Percentiles rank a stretch among this genome's conserved stretches.
These are phyloP conservation scores for Metarhizium brunneum DNA, from an alignment of 2,329 filamentous ascomycete genomes.

Conservation along the genomic window DNA sequence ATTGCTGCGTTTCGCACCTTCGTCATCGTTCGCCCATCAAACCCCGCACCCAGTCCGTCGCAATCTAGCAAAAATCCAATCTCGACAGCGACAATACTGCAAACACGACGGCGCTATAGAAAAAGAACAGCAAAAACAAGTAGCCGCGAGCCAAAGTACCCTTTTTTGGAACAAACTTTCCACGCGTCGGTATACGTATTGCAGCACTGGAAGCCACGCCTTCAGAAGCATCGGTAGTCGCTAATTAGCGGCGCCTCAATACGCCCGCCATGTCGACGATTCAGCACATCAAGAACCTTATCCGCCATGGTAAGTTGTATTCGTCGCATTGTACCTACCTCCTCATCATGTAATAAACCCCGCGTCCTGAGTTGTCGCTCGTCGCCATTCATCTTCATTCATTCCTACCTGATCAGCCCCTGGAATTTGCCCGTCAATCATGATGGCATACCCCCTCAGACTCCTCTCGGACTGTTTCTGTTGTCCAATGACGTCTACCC, in stretches of 20 bases:
- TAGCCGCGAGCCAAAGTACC: not conserved
- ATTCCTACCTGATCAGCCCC: not conserved
- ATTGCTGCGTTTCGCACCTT: not conserved
- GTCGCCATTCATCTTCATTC: not conserved
- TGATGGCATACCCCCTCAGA: slow-evolving; percentile 5
- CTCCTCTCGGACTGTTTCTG: not conserved
- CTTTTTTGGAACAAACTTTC: not conserved
- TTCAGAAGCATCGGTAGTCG: slow-evolving; percentile 4
- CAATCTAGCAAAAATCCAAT: not conserved
- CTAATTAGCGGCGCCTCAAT: slow-evolving; percentile 9
- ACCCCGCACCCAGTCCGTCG: not conserved
- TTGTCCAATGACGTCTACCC: not conserved
- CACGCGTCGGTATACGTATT: not conserved
- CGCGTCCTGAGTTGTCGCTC: too few relatives aligned
- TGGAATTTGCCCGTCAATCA: not conserved
- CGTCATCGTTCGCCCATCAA: not conserved
- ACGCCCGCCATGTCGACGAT: slow-evolving; percentile 55
- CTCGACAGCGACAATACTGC: not conserved
- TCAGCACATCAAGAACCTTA: slow-evolving; percentile 96
- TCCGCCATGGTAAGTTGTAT: slow-evolving; percentile 64
- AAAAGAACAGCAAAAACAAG: not conserved
- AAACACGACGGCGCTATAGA: not conserved
- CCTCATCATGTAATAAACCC: not conserved
- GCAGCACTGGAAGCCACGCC: not conserved
- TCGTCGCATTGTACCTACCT: not conserved